Evolutionary conservation across 2,329 filamentous ascomycete genomes (phyloP), one percentile per base, ranked within the genome.

Genomic region (Penicillium sp.): DNA sequence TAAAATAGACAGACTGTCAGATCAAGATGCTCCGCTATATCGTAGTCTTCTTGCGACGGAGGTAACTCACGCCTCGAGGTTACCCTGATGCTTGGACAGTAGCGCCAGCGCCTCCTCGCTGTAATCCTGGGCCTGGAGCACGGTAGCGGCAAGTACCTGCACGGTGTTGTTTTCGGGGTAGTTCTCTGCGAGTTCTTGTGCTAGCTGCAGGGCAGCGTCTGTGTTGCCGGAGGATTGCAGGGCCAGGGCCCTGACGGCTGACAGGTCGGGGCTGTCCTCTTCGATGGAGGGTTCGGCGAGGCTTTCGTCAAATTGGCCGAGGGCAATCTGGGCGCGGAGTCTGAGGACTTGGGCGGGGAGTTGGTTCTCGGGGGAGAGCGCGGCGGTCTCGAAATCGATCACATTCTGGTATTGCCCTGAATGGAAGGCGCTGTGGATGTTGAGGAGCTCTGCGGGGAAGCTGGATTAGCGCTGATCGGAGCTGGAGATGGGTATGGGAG

Each of bases 331-430:
- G 43, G 93, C 87, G 72, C 94, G 90, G 62, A 93, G 85, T 72
- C 88, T 82, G 55, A 97, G 85, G 44, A 96, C 79, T 57, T 87
- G 87, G 40, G 90, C 89, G 41, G 91, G 85, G 15, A 92, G 81
- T 46, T 82, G 81, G 78, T 97, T 97, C 68, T 89, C 86, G 62
- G 87, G 66, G 44, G 90, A 94, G 70, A 97, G 88, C 58, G 87
- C 81, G 6, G 88, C 86, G 43, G 87, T 88, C 76, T 95, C 89
- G 78, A 92, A 96, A 78, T 94, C 88, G 76, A 95, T 76, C 62
- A 95, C 92, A 71, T 88, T 82, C 71, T 90, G 84, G 82, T 91
- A 96, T 81, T 96, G 92, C 72, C 90, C 92, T 75, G 85, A 83
- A 76, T 86, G 81, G 78, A 86, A 87, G 72, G 84, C 83, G 69